These are phyloP conservation scores for Claviceps sp. DNA, from an alignment of 2,329 filamentous ascomycete species.

Conservation along the genomic window DNA sequence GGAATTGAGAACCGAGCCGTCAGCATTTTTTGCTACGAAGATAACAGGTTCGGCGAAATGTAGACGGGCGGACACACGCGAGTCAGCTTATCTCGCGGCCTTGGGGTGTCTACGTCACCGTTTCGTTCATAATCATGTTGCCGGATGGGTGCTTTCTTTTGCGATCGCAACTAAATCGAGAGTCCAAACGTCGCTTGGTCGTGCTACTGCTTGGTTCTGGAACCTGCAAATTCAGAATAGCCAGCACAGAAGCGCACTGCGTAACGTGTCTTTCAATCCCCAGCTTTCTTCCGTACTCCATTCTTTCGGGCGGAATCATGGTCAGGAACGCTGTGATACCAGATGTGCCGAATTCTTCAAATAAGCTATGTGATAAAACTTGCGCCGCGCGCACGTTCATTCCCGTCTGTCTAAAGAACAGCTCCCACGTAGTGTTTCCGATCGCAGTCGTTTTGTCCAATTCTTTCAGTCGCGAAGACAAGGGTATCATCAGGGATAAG, in stretches of 20 bases:
- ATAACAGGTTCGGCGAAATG: neutral
- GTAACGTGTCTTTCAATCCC: slow-evolving; percentile 14
- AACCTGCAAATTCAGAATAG: neutral
- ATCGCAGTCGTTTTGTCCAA: slow-evolving; percentile 22
- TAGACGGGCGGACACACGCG: neutral
- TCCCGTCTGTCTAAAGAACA: slow-evolving; percentile 22
- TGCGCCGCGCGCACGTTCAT: slow-evolving; percentile 25
- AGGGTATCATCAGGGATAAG: slow-evolving; percentile 35
- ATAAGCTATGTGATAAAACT: slow-evolving; percentile 16
- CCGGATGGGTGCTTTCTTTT: too few relatives aligned
- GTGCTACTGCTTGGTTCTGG: neutral
- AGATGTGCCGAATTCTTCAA: slow-evolving; percentile 11
- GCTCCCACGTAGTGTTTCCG: slow-evolving; percentile 28
- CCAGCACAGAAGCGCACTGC: neutral
- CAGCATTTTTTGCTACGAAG: slow-evolving; percentile 3
- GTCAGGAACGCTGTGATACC: slow-evolving; percentile 19
- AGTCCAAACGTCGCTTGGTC: too few relatives aligned
- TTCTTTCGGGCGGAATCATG: slow-evolving; percentile 14
- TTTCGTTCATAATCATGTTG: neutral
- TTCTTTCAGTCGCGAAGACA: slow-evolving; percentile 15
- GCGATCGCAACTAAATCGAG: too few relatives aligned
- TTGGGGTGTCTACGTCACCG: too few relatives aligned
- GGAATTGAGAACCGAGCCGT: slow-evolving; percentile 2
- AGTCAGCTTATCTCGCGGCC: neutral
- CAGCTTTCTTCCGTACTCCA: slow-evolving; percentile 14